These are phyloP conservation scores for Annulohypoxylon bovei DNA, from an alignment of 495 filamentous ascomycete genomes.

Conservation along the genomic window DNA sequence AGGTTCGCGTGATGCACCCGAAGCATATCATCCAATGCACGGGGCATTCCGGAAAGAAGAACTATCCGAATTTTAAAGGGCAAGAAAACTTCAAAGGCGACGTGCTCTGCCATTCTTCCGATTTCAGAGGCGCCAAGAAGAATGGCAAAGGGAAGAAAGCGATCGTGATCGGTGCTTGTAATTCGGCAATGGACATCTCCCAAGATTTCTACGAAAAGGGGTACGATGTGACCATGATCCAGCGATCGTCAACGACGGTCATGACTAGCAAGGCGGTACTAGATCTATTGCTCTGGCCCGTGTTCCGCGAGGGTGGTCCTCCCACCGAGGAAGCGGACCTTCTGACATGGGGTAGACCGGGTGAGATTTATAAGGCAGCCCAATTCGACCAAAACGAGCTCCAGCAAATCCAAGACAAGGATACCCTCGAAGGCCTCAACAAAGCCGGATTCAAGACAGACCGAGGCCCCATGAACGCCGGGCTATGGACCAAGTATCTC, in stretches of 20 bases:
- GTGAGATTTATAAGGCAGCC: conserved; percentile 66
- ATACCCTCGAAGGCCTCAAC: conserved; percentile 66
- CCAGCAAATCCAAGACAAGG: conserved; percentile 61
- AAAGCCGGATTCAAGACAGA: conserved; percentile 77
- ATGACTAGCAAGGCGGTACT: conserved; percentile 61
- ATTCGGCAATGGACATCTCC: conserved; percentile 84
- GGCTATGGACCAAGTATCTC: conserved; percentile 78
- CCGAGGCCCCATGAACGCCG: conserved; percentile 69
- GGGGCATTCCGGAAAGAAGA: conserved; percentile 76
- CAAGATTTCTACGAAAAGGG: conserved; percentile 85
- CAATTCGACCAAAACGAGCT: conserved; percentile 61
- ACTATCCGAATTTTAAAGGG: conserved; percentile 70
- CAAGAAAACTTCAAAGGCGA: conserved; percentile 68
- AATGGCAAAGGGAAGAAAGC: conserved; percentile 68
- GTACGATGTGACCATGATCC: conserved; percentile 84
- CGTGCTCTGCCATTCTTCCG: conserved; percentile 73
- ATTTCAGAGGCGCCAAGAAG: conserved; percentile 68
- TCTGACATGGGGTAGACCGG: conserved; percentile 63
- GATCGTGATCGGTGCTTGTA: conserved; percentile 81
- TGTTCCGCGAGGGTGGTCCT: conserved; percentile 72
- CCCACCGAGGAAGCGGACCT: conserved; percentile 73
- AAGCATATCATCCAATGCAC: conserved; percentile 77
- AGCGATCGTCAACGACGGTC: conserved; percentile 79
- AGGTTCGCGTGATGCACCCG: conserved; percentile 68
- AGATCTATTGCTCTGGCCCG: conserved; percentile 62